Evolutionary conservation across 495 filamentous ascomycete genomes (phyloP).

Genomic region (Annulohypoxylon nitens): DNA sequence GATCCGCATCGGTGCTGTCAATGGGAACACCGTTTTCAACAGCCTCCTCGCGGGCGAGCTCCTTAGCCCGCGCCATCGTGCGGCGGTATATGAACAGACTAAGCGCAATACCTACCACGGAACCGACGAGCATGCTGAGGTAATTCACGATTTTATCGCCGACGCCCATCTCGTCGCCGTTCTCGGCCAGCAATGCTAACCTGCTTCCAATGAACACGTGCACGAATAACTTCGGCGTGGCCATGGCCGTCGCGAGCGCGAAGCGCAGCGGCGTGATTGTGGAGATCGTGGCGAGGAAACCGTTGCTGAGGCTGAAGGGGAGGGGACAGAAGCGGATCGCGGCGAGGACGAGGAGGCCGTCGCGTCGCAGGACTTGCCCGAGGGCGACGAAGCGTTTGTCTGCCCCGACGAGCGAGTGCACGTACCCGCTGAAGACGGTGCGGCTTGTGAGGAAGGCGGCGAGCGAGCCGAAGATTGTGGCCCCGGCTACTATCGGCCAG

Average conservation of each 20-base stretch:
- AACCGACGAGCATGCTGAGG: conserved; percentile 76
- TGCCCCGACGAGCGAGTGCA: conserved; percentile 80
- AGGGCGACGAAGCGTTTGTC: conserved; percentile 80
- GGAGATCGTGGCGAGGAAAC: conserved; percentile 91
- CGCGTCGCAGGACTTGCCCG: conserved; percentile 74
- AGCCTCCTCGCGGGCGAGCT: conserved; percentile 87
- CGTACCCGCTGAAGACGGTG: conserved; percentile 80
- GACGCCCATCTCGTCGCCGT: conserved; percentile 71
- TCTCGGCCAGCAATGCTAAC: conserved; percentile 78
- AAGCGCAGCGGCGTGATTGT: conserved; percentile 84
- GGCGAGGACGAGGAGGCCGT: conserved; percentile 87
- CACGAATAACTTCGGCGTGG: conserved; percentile 86
- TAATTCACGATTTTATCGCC: conserved; percentile 83
- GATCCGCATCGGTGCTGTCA: conserved; percentile 52
- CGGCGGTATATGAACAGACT: conserved; percentile 88
- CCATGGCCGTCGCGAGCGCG: conserved; percentile 80
- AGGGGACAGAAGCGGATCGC: conserved; percentile 95
- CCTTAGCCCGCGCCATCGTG: conserved; percentile 84
- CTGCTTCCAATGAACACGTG: conserved; percentile 90
- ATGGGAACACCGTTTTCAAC: conserved; percentile 29
- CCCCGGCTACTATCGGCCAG: conserved; percentile 86
- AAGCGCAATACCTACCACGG: conserved; percentile 77
- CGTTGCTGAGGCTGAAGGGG: conserved; percentile 95
- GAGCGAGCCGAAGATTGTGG: conserved; percentile 81
- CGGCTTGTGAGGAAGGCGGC: conserved; percentile 83